A percentile compares a stretch with the other conserved stretches of the same genome.
These are phyloP conservation scores for Plantago elongata DNA, from an alignment of 257 asterid species.

Conservation along the genomic window DNA sequence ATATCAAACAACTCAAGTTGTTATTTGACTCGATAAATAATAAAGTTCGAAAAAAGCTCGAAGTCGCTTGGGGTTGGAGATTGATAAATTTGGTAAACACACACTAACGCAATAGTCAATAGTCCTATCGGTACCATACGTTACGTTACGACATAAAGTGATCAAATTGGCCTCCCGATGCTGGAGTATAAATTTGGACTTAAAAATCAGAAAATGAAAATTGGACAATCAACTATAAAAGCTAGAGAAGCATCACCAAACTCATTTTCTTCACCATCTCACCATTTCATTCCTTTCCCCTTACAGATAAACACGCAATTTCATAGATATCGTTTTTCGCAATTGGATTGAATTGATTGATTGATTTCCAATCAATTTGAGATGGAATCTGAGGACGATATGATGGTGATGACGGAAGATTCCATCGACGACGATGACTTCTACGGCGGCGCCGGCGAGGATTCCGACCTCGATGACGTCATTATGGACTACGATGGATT, in stretches of 20 bases:
- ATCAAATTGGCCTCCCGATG: background rate
- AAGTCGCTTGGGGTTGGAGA: too few species aligned
- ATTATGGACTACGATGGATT: constrained; percentile 64
- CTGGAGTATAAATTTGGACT: too few species aligned
- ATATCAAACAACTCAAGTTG: too few species aligned
- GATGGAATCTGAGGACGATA: constrained; percentile 76
- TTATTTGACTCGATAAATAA: too few species aligned
- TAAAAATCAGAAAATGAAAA: background rate
- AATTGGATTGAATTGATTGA: background rate
- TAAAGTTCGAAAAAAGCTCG: too few species aligned
- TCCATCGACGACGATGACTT: constrained; percentile 45
- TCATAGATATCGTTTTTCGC: too few species aligned
- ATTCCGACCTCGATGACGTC: constrained; percentile 55
- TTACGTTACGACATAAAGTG: too few species aligned
- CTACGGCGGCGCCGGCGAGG: constrained; percentile 52
- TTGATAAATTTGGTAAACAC: too few species aligned
- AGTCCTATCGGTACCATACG: too few species aligned
- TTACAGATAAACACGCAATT: background rate
- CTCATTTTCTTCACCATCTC: constrained; percentile 25
- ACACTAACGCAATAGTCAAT: too few species aligned
- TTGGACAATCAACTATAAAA: background rate
- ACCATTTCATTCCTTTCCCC: constrained; percentile 17
- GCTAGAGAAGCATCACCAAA: background rate
- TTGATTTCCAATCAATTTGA: background rate
- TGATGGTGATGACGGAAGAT: constrained; percentile 41